These are phyloP conservation scores for Termitomyces sp. DNA, from an alignment of 768 basidiomycete genomes.

Conservation along the genomic window DNA sequence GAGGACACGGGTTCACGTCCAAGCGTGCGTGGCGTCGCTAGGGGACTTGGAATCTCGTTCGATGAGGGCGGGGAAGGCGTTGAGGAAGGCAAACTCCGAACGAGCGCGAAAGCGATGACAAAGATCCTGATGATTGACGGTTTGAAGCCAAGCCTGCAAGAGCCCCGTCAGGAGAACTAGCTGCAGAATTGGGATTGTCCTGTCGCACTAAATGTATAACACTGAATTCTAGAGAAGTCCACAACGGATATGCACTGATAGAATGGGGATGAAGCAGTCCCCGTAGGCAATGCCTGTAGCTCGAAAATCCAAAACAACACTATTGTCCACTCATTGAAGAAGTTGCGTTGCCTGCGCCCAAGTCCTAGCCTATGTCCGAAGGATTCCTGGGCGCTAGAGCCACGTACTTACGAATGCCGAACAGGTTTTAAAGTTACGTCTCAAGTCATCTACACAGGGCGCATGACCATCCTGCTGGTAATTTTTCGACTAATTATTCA, in stretches of 20 bases:
- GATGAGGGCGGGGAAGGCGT: constrained; percentile 19
- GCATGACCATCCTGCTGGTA: neutral
- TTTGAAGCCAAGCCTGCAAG: constrained; percentile 23
- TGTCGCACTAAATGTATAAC: neutral
- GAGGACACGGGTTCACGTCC: neutral
- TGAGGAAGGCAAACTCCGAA: constrained; percentile 25
- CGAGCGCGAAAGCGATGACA: constrained; percentile 26
- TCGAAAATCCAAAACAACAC: constrained; percentile 17
- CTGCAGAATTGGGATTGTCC: neutral
- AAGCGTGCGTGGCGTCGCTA: constrained; percentile 39
- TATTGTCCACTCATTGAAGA: constrained; percentile 91
- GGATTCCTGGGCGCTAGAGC: neutral
- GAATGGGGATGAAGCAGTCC: neutral
- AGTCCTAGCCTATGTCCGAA: constrained; percentile 64
- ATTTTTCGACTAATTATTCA: neutral
- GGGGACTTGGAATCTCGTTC: constrained; percentile 37
- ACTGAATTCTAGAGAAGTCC: neutral
- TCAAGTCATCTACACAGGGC: no score
- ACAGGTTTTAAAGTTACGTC: neutral
- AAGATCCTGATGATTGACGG: constrained; percentile 25
- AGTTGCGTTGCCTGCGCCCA: constrained; percentile 85
- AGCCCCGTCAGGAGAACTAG: neutral
- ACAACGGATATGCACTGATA: neutral
- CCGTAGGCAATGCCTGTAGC: neutral
- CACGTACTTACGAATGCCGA: neutral